These are phyloP conservation scores for Wickerhamiella sergipiensis DNA, from an alignment of 805 yeast species.

Conservation along the genomic window DNA sequence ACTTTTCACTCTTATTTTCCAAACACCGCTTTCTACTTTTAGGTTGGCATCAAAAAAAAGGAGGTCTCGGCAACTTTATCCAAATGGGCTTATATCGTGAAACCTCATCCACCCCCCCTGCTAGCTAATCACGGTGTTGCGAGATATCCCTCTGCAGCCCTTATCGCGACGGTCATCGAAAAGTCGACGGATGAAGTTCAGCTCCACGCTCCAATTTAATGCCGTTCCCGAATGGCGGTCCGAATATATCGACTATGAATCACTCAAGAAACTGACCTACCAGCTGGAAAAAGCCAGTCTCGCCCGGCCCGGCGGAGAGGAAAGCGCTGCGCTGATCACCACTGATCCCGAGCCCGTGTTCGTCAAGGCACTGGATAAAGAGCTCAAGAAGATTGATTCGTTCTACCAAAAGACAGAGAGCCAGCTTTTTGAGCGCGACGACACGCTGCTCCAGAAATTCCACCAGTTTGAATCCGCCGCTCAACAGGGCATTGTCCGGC, in stretches of 20 bases:
- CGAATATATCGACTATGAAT: conserved; percentile 78
- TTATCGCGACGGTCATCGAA: neutral
- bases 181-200: conserved; percentile 62
- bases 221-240: conserved; percentile 98
- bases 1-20: too few species aligned
- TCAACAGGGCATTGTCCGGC: neutral
- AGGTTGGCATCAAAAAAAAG: too few species aligned
- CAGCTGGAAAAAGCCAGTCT: conserved; percentile 55
- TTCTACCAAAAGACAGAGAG: conserved; percentile 60
- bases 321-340: conserved; percentile 23
- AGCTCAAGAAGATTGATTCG: conserved; percentile 57
- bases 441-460: conserved; percentile 41
- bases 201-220: conserved; percentile 87
- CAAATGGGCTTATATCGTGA: neutral
- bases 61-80: neutral
- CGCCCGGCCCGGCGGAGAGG: conserved; percentile 18
- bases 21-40: too few species aligned
- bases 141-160: neutral
- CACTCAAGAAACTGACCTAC: conserved; percentile 73
- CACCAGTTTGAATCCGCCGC: neutral
- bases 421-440: conserved; percentile 39
- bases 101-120: neutral
- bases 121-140: neutral
- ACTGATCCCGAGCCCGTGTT: conserved; percentile 48
- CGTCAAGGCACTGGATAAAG: conserved; percentile 58